phyloP scores from a whole-genome alignment of 2,329 filamentous ascomycete genomes.

The Pseudocercospora fuligena region DNA sequence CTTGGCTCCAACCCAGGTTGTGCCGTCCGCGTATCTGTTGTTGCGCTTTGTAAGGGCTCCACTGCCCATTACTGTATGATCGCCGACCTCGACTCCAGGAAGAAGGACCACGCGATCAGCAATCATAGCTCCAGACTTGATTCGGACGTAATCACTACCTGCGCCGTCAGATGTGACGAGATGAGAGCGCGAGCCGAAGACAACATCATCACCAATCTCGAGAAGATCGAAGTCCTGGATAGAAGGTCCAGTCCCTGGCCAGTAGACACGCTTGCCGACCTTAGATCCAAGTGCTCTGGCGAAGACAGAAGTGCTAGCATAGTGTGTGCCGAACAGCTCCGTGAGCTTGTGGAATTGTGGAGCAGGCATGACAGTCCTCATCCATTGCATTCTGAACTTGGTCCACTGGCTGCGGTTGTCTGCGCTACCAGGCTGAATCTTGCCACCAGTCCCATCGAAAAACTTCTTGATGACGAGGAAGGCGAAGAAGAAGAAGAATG shows the following conservation, averaged over 20 bases:
- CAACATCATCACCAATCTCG: slow-evolving; percentile 63
- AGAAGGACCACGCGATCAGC: slow-evolving; percentile 60
- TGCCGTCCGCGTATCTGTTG: slow-evolving; percentile 51
- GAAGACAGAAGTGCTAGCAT: slow-evolving; percentile 59
- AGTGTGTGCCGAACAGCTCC: slow-evolving; percentile 59
- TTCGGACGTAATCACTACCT: slow-evolving; percentile 54
- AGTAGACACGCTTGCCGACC: slow-evolving; percentile 60
- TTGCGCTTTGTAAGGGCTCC: slow-evolving; percentile 57
- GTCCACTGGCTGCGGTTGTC: slow-evolving; percentile 44
- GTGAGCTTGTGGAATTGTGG: slow-evolving; percentile 55
- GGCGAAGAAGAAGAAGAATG: slow-evolving; percentile 53
- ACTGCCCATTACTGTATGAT: slow-evolving; percentile 58
- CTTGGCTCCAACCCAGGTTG: slow-evolving; percentile 59
- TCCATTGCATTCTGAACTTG: slow-evolving; percentile 52
- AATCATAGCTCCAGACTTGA: slow-evolving; percentile 60
- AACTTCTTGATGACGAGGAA: slow-evolving; percentile 48
- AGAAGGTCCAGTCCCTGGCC: slow-evolving; percentile 61
- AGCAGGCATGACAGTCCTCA: slow-evolving; percentile 52
- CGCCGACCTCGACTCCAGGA: slow-evolving; percentile 57
- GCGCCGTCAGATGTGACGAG: slow-evolving; percentile 59
- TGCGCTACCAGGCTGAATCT: slow-evolving; percentile 43
- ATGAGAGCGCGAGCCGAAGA: slow-evolving; percentile 62
- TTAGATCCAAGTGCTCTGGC: slow-evolving; percentile 58
- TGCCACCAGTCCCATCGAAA: slow-evolving; percentile 43
- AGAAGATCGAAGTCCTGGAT: slow-evolving; percentile 61